Conservation (phyloP, 202 grass and related monocot species). For the Digitaria exilis region DNA sequence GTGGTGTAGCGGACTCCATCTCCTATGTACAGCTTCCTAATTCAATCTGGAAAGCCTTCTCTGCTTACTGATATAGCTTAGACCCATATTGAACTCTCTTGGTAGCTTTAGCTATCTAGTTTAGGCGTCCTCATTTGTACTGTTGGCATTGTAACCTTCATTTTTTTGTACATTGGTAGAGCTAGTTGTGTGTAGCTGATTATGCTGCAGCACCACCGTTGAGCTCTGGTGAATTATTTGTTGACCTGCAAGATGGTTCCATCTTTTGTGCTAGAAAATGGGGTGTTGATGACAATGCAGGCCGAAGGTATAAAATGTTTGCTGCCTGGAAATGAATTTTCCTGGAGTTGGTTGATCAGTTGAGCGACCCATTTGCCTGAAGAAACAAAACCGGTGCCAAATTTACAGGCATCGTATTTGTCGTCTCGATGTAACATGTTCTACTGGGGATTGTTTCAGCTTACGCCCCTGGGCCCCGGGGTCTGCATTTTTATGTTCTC, state of each 20-base stretch:
- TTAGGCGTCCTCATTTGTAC: slow-evolving; percentile 35
- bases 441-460: background rate
- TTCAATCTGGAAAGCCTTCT: slow-evolving; percentile 19
- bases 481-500: no score
- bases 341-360: background rate
- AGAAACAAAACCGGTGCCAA: background rate
- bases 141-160: slow-evolving; percentile 17
- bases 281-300: background rate
- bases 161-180: slow-evolving; percentile 36
- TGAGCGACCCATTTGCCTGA: background rate
- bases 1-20: slow-evolving; percentile 23
- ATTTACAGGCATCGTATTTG: background rate
- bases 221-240: slow-evolving; percentile 28
- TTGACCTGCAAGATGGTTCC: slow-evolving; percentile 23
- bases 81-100: slow-evolving; percentile 24
- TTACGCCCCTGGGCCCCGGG: no score
- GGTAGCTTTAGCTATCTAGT: slow-evolving; percentile 37
- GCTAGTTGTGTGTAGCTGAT: slow-evolving; percentile 43
- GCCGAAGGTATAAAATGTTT: background rate
- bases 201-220: slow-evolving; percentile 22
- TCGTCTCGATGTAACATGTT: background rate
- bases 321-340: background rate
- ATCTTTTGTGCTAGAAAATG: slow-evolving; percentile 10
- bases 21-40: slow-evolving; percentile 48
- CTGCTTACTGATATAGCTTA: slow-evolving; percentile 41